phyloP scores from a whole-genome alignment of 306 rosid genomes.

The Vigna trinervia region DNA sequence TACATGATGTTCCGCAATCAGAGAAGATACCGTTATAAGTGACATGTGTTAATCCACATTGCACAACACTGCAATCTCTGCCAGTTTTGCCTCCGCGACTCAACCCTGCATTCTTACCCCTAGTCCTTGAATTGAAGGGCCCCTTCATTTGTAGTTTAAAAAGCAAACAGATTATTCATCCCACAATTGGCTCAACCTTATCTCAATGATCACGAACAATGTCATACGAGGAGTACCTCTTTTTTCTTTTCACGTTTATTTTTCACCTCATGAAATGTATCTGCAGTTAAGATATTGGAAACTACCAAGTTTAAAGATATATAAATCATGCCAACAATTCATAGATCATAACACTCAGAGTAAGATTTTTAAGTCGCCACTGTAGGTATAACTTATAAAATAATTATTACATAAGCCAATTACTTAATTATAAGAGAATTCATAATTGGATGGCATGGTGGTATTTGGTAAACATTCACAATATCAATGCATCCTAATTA shows the following conservation, averaged over 20 bases:
- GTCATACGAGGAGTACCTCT: constrained; percentile 60
- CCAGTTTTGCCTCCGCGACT: constrained; percentile 50
- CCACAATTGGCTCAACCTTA: not conserved
- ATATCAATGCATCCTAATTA: not conserved
- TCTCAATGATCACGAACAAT: constrained; percentile 15
- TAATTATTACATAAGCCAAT: not conserved
- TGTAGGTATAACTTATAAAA: not conserved
- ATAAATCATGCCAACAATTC: constrained; percentile 14
- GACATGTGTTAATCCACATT: constrained; percentile 47
- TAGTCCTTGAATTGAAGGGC: constrained; percentile 55
- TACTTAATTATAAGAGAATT: not conserved
- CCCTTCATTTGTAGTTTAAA: constrained; percentile 60
- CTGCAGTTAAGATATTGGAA: constrained; percentile 52
- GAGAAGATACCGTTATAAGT: constrained; percentile 57
- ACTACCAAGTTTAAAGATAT: constrained; percentile 14
- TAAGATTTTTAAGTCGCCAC: not conserved
- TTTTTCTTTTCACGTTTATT: constrained; percentile 86
- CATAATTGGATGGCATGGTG: not conserved
- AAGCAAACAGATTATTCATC: constrained; percentile 30
- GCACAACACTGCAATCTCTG: constrained; percentile 43
- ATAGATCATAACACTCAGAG: not conserved
- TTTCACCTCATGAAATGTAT: constrained; percentile 78
- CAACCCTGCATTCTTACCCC: constrained; percentile 44
- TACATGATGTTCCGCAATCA: constrained; percentile 30
- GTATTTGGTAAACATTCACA: not conserved